Evolutionary conservation across 768 basidiomycete species (phyloP), one percentile per base, ranked within the genome.

Genomic region (Cyathus striatus): DNA sequence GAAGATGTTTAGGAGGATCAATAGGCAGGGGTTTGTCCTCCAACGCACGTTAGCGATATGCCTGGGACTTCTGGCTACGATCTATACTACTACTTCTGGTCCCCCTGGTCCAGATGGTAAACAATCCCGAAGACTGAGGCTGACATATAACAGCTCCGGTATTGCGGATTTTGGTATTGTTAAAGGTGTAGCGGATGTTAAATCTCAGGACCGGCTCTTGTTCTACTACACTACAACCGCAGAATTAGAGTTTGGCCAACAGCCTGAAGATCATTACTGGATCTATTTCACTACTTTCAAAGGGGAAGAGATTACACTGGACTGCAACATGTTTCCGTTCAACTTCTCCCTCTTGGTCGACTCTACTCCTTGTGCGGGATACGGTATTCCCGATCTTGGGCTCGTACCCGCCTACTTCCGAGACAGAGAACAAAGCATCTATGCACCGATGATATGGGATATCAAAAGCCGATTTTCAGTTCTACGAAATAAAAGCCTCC

Each of bases 231-330:
- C 52, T 16, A 32, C 53, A 6, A 52, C 57, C 2, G 39, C 51
- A 5, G 51, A 44, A 1, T 57, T 65, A 23, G 36, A 44, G 18
- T 54, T 55, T 35, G 64, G 68, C 3, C 72, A 73, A 38, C 64
- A 72, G 47, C 69, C 72, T 1, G 45, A 66, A 21, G 66, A 73
- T 16, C 73, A 74, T 45, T 73, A 73, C 47, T 75, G 73, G 72
- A 57, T 75, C 6, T 77, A 72, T 48, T 74, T 76, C 61, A 69
- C 52, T 6, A 72, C 68, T 1, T 45, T 69, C 1, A 48, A 59
- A 3, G 73, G 70, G 2, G 63, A 73, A 39, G 63, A 69, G 20
- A 45, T 73, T 21, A 54, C 55, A 14, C 51, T 76, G 25, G 72
- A 76, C 41, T 59, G 60, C 30, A 59, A 53, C 27, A 67, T 74